Evolutionary conservation across 805 yeast genomes (phyloP).

Genomic region (Myxozyma neotropica): DNA sequence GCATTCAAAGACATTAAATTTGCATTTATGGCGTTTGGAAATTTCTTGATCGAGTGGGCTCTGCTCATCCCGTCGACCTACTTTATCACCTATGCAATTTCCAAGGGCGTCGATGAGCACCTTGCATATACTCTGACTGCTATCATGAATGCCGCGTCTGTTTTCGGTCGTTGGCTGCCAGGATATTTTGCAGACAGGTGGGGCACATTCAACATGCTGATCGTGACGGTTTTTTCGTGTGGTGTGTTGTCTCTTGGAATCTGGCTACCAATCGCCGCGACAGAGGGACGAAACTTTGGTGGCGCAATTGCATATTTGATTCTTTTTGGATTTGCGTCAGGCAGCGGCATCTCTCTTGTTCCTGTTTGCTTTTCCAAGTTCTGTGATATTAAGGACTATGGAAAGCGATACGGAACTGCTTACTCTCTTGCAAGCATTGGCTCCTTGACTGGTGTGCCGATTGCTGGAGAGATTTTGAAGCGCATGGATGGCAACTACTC

Average conservation of each 20-base stretch:
- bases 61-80: conserved; percentile 42
- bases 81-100: conserved; percentile 39
- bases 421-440: conserved; percentile 52
- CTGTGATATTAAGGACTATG: conserved; percentile 64
- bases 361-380: conserved; percentile 71
- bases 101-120: conserved; percentile 36
- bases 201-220: conserved; percentile 63
- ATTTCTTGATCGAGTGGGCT: conserved; percentile 39
- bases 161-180: conserved; percentile 58
- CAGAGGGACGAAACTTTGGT: conserved; percentile 45
- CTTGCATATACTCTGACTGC: conserved; percentile 49
- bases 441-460: conserved; percentile 45
- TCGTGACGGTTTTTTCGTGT: conserved; percentile 49
- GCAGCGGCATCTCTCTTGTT: conserved; percentile 63
- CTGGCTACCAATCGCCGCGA: conserved; percentile 62
- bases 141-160: conserved; percentile 52
- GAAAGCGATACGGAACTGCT: conserved; percentile 67
- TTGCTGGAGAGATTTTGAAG: conserved; percentile 43
- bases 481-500: conserved; percentile 37
- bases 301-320: conserved; percentile 57
- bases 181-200: conserved; percentile 56
- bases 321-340: conserved; percentile 60
- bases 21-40: conserved; percentile 36
- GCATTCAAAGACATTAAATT: conserved; percentile 40
- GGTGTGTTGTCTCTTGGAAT: conserved; percentile 53